These are phyloP conservation scores for Clarireedia hainanense DNA, from an alignment of 2,329 filamentous ascomycete genomes.

Conservation along the genomic window DNA sequence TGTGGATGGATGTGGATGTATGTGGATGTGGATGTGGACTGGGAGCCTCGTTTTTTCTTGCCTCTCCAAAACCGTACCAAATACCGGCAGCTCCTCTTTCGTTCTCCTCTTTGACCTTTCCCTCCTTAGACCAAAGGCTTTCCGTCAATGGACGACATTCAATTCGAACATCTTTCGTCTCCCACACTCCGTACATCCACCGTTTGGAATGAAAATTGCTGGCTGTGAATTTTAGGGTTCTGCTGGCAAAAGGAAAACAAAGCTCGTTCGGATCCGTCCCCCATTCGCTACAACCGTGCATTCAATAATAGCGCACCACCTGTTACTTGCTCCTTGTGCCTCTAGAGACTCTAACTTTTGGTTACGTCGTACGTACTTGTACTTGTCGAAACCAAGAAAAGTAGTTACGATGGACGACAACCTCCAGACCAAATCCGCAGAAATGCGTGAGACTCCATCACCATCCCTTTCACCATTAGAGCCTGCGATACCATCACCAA, in stretches of 20 bases:
- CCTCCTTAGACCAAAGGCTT: too few species aligned
- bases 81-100: too few species aligned
- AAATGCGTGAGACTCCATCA: conserved; percentile 4
- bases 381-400: not conserved
- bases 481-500: conserved; percentile 1
- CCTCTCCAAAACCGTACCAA: too few species aligned
- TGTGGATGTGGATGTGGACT: too few species aligned
- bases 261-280: not conserved
- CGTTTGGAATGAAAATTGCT: too few species aligned
- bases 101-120: too few species aligned
- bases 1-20: too few species aligned
- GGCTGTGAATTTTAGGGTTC: not conserved
- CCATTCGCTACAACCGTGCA: not conserved
- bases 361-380: conserved; percentile 6
- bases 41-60: too few species aligned
- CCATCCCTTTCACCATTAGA: not conserved
- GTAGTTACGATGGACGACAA: conserved; percentile 8
- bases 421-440: not conserved
- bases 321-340: conserved; percentile 4
- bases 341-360: conserved; percentile 1
- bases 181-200: too few species aligned
- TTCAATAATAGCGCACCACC: not conserved
- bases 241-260: not conserved
- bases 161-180: too few species aligned
- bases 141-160: too few species aligned